Conservation (phyloP, 116 monocot genomes). For the Trichopus zeylanicus region DNA sequence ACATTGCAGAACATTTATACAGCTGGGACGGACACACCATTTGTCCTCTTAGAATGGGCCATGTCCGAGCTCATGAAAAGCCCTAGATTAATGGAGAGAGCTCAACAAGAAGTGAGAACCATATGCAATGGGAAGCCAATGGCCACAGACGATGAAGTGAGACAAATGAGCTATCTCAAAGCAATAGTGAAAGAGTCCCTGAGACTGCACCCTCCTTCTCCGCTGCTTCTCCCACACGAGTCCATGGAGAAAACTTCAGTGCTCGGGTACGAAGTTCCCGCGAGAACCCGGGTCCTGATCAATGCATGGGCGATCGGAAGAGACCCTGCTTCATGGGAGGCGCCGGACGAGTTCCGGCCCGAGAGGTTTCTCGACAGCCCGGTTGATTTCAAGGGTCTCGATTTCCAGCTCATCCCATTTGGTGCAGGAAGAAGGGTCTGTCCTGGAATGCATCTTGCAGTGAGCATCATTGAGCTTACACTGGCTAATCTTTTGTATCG, state of each 20-base stretch:
- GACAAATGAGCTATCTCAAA: not conserved
- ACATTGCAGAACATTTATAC: too few species aligned
- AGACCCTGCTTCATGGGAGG: not conserved
- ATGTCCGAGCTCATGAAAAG: too few species aligned
- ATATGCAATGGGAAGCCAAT: not conserved
- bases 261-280: not conserved
- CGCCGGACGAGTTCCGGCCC: not conserved
- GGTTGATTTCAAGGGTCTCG: not conserved
- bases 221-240: not conserved
- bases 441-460: not conserved
- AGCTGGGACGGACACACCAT: too few species aligned
- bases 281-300: not conserved
- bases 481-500: not conserved
- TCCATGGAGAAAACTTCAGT: not conserved
- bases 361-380: not conserved
- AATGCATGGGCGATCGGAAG: constrained; percentile 1
- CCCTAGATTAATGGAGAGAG: too few species aligned
- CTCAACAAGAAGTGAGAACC: too few species aligned
- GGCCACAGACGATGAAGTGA: constrained; percentile 1
- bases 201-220: not conserved
- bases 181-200: not conserved
- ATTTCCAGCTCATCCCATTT: not conserved
- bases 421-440: constrained; percentile 1
- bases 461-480: not conserved
- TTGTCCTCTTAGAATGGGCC: too few species aligned